These are phyloP conservation scores for Rhodotorula sp. DNA, from an alignment of 1,284 basidiomycete genomes.

Conservation along the genomic window DNA sequence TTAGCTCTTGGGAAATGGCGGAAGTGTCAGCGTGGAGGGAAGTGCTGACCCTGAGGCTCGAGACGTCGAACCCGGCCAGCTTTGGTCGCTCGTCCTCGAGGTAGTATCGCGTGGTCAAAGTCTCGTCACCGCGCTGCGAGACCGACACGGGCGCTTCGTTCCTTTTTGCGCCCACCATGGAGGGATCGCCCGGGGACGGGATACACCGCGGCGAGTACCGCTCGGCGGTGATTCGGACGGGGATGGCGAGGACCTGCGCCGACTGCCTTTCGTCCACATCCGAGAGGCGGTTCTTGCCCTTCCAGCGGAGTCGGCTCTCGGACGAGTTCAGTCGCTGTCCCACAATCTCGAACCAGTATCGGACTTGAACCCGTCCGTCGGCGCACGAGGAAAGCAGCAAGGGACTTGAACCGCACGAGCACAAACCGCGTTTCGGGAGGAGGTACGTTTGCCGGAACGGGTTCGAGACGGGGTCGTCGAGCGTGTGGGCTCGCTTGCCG, in stretches of 20 bases:
- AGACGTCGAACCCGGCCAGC: no score
- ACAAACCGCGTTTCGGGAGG: background rate
- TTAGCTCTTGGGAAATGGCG: background rate
- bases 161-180: no score
- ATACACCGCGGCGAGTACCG: background rate
- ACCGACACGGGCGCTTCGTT: no score
- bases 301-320: background rate
- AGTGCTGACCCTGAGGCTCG: background rate
- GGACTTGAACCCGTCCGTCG: background rate
- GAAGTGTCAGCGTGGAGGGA: background rate
- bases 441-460: background rate
- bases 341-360: background rate
- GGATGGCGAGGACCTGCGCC: background rate
- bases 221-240: background rate
- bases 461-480: background rate
- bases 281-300: background rate
- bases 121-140: background rate
- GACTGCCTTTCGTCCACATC: background rate
- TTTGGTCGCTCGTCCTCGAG: background rate
- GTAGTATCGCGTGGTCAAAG: background rate
- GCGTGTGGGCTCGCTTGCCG: background rate
- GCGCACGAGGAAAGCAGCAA: background rate
- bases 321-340: background rate
- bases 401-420: background rate
- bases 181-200: background rate